Evolutionary conservation across 228 moss, liverwort and hornwort species (phyloP).

Genomic region (Sphagnum magellanicum): DNA sequence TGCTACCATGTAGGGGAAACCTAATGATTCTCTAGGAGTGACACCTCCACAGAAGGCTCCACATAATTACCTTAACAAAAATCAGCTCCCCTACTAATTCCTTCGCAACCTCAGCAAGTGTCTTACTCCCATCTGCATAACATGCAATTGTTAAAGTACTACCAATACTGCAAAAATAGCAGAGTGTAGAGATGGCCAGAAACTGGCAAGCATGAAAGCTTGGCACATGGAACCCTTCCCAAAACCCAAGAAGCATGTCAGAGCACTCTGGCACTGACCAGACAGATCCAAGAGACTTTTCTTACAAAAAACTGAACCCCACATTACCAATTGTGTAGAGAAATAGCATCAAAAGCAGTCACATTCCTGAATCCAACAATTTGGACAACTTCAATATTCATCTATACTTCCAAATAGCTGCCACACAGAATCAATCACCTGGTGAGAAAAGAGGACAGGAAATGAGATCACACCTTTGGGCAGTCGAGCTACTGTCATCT

Average conservation of each 20-base stretch:
- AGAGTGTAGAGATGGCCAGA: background rate
- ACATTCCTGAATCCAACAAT: too few species aligned
- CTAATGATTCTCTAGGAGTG: too few species aligned
- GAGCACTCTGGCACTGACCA: too few species aligned
- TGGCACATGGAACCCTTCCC: too few species aligned
- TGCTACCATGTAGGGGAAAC: too few species aligned
- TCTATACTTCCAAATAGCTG: too few species aligned
- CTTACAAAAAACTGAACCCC: too few species aligned
- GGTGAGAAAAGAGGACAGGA: background rate
- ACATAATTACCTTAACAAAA: constrained; percentile 60
- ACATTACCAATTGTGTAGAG: background rate
- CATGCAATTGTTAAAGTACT: background rate
- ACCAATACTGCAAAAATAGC: background rate
- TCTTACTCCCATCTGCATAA: constrained; percentile 64
- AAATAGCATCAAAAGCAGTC: background rate
- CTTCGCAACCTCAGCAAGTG: constrained; percentile 67
- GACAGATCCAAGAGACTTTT: too few species aligned
- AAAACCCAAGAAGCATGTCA: too few species aligned
- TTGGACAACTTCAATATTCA: too few species aligned
- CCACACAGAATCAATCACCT: background rate
- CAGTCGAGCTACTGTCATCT: constrained; percentile 64
- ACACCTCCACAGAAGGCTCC: background rate
- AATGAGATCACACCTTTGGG: constrained; percentile 52
- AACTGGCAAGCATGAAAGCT: too few species aligned
- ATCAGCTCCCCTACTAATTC: constrained; percentile 67